Percentiles rank a stretch among this genome's conserved stretches.
phyloP scores from a whole-genome alignment of 805 yeast genomes.

The Zygosaccharomyces pseudorouxii region DNA sequence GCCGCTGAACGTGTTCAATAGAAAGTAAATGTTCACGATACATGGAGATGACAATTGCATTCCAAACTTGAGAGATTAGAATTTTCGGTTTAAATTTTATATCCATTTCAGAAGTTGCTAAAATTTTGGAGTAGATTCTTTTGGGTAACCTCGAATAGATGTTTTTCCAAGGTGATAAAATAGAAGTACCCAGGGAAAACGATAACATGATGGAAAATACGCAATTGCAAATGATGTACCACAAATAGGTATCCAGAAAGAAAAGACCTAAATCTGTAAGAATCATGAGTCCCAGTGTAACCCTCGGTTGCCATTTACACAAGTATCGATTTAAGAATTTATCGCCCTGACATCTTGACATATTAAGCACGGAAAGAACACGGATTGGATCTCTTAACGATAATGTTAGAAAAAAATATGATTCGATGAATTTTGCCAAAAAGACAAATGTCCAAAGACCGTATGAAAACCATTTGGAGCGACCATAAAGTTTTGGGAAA shows the following conservation, averaged over 20 bases:
- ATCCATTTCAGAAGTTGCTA: slow-evolving; percentile 48
- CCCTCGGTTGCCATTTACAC: slow-evolving; percentile 53
- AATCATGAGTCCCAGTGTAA: slow-evolving; percentile 50
- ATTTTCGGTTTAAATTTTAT: slow-evolving; percentile 48
- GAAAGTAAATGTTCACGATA: slow-evolving; percentile 74
- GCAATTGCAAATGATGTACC: slow-evolving; percentile 83
- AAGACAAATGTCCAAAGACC: slow-evolving; percentile 69
- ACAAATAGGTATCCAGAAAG: slow-evolving; percentile 74
- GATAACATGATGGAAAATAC: slow-evolving; percentile 67
- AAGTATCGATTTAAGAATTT: slow-evolving; percentile 45
- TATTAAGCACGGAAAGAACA: slow-evolving; percentile 54
- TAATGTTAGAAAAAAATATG: slow-evolving; percentile 70
- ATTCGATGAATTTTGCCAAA: slow-evolving; percentile 63
- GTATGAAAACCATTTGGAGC: slow-evolving; percentile 56
- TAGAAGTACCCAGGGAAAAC: slow-evolving; percentile 69
- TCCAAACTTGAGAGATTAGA: slow-evolving; percentile 72
- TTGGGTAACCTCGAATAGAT: slow-evolving; percentile 72
- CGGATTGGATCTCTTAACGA: slow-evolving; percentile 71
- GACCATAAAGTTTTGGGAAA: slow-evolving; percentile 48
- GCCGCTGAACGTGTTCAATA: slow-evolving; percentile 62
- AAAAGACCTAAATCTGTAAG: slow-evolving; percentile 64
- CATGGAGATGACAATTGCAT: slow-evolving; percentile 77
- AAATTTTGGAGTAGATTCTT: slow-evolving; percentile 65
- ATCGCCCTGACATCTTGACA: slow-evolving; percentile 61
- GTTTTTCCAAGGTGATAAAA: slow-evolving; percentile 88